Evolutionary conservation across 176 grass and related monocot species (phyloP), one percentile per base, ranked within the genome.

Genomic region (Oryza coarctata): DNA sequence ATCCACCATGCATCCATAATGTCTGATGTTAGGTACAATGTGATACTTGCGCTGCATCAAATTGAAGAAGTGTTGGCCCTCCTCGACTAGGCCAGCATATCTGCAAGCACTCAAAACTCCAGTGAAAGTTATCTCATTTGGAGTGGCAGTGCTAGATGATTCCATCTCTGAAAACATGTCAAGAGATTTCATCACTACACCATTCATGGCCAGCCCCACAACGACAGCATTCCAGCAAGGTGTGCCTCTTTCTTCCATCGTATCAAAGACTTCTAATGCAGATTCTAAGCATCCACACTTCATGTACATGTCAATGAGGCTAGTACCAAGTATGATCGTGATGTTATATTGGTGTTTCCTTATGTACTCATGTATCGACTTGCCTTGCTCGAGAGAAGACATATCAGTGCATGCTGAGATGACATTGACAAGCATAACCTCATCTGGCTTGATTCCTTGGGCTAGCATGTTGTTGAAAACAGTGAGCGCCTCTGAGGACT

Each of bases 1-100:
- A 94, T 98, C 95, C 50, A 98, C 84, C 92, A 98, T 94, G 87
- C 95, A 98, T 82, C 92, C 86, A 43, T 87, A 98, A 70, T 98
- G 90, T 80, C 83, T 91, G 73, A 83, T 91, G 80, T 98, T 94
- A 26, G 92, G 90, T 76, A 61, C 12, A 76, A 98, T 94, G 71
- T 68, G 77, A 82, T 98, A 93, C 68, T 84, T 88, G 39, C 88
- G 32, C 66, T 79, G 83, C 95, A 98, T 98, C 66, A 90, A 84
- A 17, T 89, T 81, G 80, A 98, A 96, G 84, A 91, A 90, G 23
- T 79, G 85, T 9, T 82, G 88, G 29, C 92, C 92, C 82, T 93
- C 86, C 76, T 91, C 88, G 63, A 98, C 92, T 81, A 91, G 70
- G 62, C 92, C 95, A 75, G 82, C 88, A 77, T 94, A 84, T 75